These are phyloP conservation scores for Aspergillus ellipticus DNA, from an alignment of 495 filamentous ascomycete genomes.

Conservation along the genomic window DNA sequence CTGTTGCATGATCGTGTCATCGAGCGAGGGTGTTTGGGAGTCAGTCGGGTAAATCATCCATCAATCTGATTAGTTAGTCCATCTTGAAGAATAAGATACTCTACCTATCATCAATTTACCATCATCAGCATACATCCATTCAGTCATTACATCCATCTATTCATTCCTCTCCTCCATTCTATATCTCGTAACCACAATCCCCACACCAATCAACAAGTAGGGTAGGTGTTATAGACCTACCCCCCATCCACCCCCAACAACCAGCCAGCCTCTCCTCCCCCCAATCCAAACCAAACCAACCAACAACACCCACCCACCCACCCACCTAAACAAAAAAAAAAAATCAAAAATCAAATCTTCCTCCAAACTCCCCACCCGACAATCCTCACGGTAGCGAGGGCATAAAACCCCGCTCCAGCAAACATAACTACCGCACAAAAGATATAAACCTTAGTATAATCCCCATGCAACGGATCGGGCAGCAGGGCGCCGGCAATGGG, in stretches of 20 bases:
- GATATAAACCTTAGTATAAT: conserved; percentile 58
- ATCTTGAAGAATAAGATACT: background rate
- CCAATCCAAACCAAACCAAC: conserved; percentile 29
- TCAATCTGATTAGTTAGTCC: background rate
- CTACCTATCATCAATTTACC: background rate
- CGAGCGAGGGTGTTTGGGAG: conserved; percentile 41
- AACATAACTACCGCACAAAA: conserved; percentile 63
- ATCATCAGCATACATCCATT: background rate
- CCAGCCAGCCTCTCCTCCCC: conserved; percentile 13
- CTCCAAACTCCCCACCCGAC: conserved; percentile 27
- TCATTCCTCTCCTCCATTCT: background rate
- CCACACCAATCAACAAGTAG: too few relatives aligned
- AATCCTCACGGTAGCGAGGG: conserved; percentile 35
- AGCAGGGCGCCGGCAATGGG: conserved; percentile 74
- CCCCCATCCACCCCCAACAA: background rate
- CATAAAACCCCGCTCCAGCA: conserved; percentile 46
- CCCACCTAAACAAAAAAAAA: background rate
- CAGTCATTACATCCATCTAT: background rate
- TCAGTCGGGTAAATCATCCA: conserved; percentile 20
- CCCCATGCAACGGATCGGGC: conserved; percentile 44
- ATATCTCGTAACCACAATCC: too few relatives aligned
- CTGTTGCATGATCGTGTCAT: conserved; percentile 14
- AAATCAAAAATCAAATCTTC: conserved; percentile 33
- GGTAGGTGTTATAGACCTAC: too few relatives aligned
- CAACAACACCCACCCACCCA: background rate